phyloP scores from a whole-genome alignment of 2,329 filamentous ascomycete genomes.

The Aspergillus flavus region DNA sequence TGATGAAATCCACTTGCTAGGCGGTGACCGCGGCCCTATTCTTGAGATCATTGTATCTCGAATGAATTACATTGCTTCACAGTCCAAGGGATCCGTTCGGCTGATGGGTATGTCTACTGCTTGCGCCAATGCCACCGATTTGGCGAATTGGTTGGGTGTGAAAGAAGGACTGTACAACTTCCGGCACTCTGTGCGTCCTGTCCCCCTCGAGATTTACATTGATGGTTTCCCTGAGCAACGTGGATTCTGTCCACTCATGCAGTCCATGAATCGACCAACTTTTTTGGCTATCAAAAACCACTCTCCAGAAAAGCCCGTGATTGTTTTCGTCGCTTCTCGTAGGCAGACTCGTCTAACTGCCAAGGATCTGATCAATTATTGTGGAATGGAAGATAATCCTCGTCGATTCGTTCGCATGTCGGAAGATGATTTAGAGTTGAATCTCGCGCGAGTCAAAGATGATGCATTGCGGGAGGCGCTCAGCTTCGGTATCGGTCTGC shows the following conservation, averaged over 20 bases:
- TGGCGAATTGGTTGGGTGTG: constrained; percentile 95
- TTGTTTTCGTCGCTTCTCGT: constrained; percentile 95
- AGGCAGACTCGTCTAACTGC: constrained; percentile 93
- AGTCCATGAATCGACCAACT: constrained; percentile 97
- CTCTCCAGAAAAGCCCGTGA: constrained; percentile 94
- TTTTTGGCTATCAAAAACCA: constrained; percentile 96
- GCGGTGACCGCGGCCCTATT: constrained; percentile 94
- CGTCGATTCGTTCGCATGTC: constrained; percentile 90
- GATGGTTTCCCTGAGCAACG: constrained; percentile 95
- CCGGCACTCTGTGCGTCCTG: constrained; percentile 91
- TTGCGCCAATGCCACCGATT: constrained; percentile 90
- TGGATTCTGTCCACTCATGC: constrained; percentile 96
- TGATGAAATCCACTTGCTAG: constrained; percentile 96
- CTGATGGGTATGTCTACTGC: constrained; percentile 99
- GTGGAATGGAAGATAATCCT: constrained; percentile 97
- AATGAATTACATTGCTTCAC: constrained; percentile 98
- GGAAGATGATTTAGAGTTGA: constrained; percentile 87
- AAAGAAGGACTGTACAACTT: constrained; percentile 98
- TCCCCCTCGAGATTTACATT: constrained; percentile 94
- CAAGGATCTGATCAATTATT: constrained; percentile 94
- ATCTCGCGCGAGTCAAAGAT: constrained; percentile 89
- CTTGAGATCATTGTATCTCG: constrained; percentile 89
- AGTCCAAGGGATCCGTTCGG: constrained; percentile 85
- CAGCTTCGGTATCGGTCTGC: constrained; percentile 93
- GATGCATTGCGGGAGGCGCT: constrained; percentile 91